A percentile compares a stretch with the other conserved stretches of the same genome.
phyloP scores from a whole-genome alignment of 2,329 filamentous ascomycete species.

The Epichloe bromicola region DNA sequence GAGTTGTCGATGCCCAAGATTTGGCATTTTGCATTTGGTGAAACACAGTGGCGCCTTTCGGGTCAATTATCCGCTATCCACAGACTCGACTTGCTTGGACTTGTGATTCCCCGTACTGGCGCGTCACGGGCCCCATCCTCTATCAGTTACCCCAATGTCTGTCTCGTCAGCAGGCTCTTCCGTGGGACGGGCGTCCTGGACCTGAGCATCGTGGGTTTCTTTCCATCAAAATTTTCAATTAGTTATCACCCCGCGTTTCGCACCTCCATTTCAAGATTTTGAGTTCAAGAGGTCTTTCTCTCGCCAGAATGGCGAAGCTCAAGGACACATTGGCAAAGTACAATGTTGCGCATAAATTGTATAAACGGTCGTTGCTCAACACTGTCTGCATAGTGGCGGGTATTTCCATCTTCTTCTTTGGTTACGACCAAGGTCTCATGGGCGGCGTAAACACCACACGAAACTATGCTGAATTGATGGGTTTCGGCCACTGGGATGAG shows the following conservation, averaged over 20 bases:
- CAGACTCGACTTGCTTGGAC: background rate
- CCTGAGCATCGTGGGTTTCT: too few species aligned
- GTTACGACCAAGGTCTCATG: slow-evolving; percentile 43
- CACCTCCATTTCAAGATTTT: too few species aligned
- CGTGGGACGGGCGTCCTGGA: background rate
- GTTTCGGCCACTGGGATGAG: slow-evolving; percentile 35
- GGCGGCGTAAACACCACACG: slow-evolving; percentile 33
- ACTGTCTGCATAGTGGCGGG: slow-evolving; percentile 51
- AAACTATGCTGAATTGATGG: slow-evolving; percentile 27
- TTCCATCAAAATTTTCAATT: background rate
- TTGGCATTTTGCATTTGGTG: background rate
- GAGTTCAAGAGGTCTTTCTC: too few species aligned
- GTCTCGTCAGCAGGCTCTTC: background rate
- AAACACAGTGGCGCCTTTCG: background rate
- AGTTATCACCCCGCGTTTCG: background rate
- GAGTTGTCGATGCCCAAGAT: background rate
- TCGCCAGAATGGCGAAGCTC: background rate
- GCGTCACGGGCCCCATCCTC: background rate
- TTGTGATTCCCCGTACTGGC: background rate
- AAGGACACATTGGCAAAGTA: slow-evolving; percentile 5
- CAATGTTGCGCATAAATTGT: slow-evolving; percentile 34
- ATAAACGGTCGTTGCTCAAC: slow-evolving; percentile 43
- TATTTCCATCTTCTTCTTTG: slow-evolving; percentile 32
- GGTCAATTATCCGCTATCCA: background rate
- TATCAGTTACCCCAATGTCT: background rate